phyloP scores from a whole-genome alignment of 495 filamentous ascomycete species.

The Niebla homalea region DNA sequence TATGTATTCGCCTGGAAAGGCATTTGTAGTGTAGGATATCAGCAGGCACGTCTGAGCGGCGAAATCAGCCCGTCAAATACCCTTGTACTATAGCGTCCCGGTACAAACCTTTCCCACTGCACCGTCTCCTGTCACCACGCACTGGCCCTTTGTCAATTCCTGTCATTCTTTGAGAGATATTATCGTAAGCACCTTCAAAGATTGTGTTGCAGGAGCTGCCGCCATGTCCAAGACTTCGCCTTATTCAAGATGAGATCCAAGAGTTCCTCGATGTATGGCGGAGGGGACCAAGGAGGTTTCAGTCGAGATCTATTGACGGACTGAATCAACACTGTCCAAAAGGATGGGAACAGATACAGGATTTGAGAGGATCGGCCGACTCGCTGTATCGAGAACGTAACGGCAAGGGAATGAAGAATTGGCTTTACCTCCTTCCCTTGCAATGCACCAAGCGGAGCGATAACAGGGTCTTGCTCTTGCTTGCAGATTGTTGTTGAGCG shows the following conservation, averaged over 20 bases:
- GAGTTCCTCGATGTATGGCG: background rate
- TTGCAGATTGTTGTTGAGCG: too few species aligned
- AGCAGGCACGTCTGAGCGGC: constrained; percentile 79
- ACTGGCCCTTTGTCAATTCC: constrained; percentile 42
- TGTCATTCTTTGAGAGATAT: background rate
- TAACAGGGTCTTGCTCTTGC: too few species aligned
- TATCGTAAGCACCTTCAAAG: constrained; percentile 47
- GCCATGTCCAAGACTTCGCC: constrained; percentile 33
- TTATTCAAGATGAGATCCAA: background rate
- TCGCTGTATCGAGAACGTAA: background rate
- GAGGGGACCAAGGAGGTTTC: background rate
- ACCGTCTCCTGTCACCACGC: constrained; percentile 97
- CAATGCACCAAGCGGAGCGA: too few species aligned
- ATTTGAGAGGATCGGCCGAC: background rate
- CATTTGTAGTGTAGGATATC: constrained; percentile 98
- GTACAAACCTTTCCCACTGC: constrained; percentile 84
- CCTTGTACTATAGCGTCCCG: background rate
- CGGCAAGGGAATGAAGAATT: too few species aligned
- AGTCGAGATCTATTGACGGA: background rate
- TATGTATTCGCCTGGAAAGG: constrained; percentile 97
- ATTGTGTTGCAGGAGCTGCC: constrained; percentile 55
- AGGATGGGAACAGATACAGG: background rate
- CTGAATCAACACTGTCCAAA: background rate
- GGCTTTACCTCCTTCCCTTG: too few species aligned
- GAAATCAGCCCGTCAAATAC: constrained; percentile 8